These are phyloP conservation scores for Solanum arcanum DNA, from an alignment of 257 asterid genomes.

Conservation along the genomic window DNA sequence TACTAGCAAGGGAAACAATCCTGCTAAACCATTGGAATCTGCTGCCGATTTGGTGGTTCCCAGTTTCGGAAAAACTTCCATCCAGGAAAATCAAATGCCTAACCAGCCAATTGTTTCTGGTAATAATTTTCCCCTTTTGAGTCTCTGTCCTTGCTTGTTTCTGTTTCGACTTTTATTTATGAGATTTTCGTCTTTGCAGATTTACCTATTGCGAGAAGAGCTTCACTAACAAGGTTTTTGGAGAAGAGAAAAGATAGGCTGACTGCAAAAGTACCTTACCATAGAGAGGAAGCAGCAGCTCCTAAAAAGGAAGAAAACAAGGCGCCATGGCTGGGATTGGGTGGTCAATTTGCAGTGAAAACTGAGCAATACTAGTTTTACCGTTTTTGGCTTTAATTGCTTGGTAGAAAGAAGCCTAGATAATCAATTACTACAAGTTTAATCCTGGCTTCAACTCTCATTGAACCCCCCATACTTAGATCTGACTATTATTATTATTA, in stretches of 20 bases:
- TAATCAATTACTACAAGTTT: not conserved
- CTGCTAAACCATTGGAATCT: conserved; percentile 6
- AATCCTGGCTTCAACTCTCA: not conserved
- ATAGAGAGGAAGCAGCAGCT: not conserved
- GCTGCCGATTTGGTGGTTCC: not conserved
- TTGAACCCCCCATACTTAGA: not conserved
- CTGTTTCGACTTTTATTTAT: not conserved
- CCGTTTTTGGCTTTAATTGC: not conserved
- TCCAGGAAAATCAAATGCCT: conserved; percentile 1
- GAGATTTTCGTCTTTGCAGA: conserved; percentile 6
- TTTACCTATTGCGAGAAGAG: conserved; percentile 31
- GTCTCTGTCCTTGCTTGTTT: not conserved
- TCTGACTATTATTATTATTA: not conserved
- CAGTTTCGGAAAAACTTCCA: not conserved
- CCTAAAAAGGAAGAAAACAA: conserved; percentile 6
- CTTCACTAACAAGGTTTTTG: conserved; percentile 28
- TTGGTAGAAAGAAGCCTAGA: not conserved
- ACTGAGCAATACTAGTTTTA: not conserved
- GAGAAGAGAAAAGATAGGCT: conserved; percentile 40
- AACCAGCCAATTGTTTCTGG: conserved; percentile 10
- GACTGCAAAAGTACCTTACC: conserved; percentile 24
- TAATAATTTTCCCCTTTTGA: not conserved
- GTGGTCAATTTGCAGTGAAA: conserved; percentile 10
- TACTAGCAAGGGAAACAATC: not conserved
- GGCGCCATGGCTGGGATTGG: conserved; percentile 27